phyloP scores from a whole-genome alignment of 108 stramenopile species.

The Skeletonema grethae region DNA sequence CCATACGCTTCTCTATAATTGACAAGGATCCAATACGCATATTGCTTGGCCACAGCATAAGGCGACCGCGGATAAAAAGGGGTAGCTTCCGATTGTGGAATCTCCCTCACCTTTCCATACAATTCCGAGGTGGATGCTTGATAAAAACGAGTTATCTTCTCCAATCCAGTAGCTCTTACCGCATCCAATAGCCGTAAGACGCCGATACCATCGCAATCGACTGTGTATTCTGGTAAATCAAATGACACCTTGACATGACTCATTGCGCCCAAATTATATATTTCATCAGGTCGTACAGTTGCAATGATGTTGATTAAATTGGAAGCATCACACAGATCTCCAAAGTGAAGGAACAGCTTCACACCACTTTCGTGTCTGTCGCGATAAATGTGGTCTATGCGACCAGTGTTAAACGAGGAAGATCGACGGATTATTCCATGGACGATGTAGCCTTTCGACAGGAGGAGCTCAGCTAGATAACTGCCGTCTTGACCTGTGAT shows the following conservation, averaged over 20 bases:
- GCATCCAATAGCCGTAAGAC: constrained; percentile 70
- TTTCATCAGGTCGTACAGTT: constrained; percentile 51
- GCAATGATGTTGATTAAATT: constrained; percentile 54
- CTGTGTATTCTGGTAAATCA: constrained; percentile 82
- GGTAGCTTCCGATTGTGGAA: constrained; percentile 72
- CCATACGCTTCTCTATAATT: constrained; percentile 82
- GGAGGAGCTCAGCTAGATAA: constrained; percentile 65
- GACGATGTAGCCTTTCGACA: constrained; percentile 60
- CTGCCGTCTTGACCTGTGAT: constrained; percentile 77
- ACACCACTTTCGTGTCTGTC: constrained; percentile 61
- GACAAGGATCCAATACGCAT: constrained; percentile 72
- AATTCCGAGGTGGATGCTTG: constrained; percentile 76
- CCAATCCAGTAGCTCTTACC: constrained; percentile 52
- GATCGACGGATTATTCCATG: constrained; percentile 74
- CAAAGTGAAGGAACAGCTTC: constrained; percentile 70
- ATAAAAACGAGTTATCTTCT: constrained; percentile 31
- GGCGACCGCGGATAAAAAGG: constrained; percentile 81
- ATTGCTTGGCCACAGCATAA: constrained; percentile 72
- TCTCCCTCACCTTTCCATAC: constrained; percentile 75
- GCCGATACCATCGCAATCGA: constrained; percentile 71
- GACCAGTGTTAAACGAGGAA: constrained; percentile 73
- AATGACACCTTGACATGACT: constrained; percentile 77
- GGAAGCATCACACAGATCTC: constrained; percentile 72
- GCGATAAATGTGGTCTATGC: constrained; percentile 73
- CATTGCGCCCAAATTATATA: constrained; percentile 81